A percentile compares a stretch with the other conserved stretches of the same genome.
phyloP scores from a whole-genome alignment of 2,329 filamentous ascomycete species.

The Phialemoniopsis sp. region DNA sequence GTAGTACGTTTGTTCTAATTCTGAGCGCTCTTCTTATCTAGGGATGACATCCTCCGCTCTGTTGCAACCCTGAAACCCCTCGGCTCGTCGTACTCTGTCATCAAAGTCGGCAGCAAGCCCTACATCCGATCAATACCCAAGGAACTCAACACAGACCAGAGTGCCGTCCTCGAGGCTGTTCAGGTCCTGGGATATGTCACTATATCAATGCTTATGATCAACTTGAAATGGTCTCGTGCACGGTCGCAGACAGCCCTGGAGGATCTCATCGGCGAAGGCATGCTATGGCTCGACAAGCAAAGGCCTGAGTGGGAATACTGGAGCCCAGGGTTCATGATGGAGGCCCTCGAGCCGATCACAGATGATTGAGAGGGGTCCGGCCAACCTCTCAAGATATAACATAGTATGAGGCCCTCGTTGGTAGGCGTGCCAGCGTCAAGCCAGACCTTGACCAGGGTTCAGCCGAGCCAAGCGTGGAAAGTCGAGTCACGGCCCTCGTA shows the following conservation, averaged over 20 bases:
- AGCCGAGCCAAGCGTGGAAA: no score
- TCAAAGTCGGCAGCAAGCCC: constrained; percentile 76
- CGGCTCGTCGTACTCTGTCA: constrained; percentile 80
- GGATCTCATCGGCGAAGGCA: constrained; percentile 80
- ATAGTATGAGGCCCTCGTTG: no score
- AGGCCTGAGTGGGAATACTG: constrained; percentile 88
- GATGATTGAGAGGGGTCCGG: constrained; percentile 12
- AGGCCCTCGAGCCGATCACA: constrained; percentile 21
- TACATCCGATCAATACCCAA: constrained; percentile 93
- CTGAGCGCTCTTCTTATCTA: constrained; percentile 19
- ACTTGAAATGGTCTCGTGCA: constrained; percentile 80
- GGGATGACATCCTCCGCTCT: constrained; percentile 85
- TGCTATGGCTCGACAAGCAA: constrained; percentile 93
- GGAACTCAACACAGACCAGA: constrained; percentile 92
- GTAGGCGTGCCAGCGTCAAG: no score
- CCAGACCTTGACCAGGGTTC: no score
- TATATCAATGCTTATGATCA: constrained; percentile 81
- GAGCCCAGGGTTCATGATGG: constrained; percentile 72
- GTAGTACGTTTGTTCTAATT: no score
- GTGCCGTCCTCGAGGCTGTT: constrained; percentile 84
- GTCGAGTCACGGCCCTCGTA: no score
- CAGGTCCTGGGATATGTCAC: constrained; percentile 89
- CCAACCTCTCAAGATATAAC: no score
- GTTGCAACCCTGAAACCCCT: constrained; percentile 84
- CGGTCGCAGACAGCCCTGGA: constrained; percentile 87